Evolutionary conservation across 2,329 filamentous ascomycete species (phyloP), one percentile per base, ranked within the genome.

Genomic region (Pseudogymnoascus destructans): DNA sequence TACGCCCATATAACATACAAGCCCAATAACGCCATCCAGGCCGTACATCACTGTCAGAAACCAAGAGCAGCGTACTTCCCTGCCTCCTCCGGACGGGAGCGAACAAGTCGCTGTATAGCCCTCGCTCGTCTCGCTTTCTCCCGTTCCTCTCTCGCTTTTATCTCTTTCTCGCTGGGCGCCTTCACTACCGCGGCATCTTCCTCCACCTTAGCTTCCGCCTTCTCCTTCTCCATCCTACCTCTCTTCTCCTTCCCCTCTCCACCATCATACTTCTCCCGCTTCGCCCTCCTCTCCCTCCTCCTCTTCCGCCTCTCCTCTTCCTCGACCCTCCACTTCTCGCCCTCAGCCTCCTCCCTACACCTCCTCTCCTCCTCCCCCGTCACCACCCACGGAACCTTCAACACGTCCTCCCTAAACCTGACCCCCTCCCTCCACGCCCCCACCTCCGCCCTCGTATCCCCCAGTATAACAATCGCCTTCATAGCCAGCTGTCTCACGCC

Each of bases 381-480:
- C 27, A 85, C 63, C n/a, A 75, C 66, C 83, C 83, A 86, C 0
- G 79, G 76, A 59, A 67, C 70, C 2, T 69, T 67, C 11, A 86
- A 71, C 5, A 81, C 71, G 3, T 79, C 73, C 32, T 65, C 66
- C 33, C 74, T 73, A 64, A 85, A 83, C 27, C 68, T 68, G 15
- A 67, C 62, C 46, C 76, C 71, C 69, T 80, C 80, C 63, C 77
- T 73, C 82, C 82, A 86, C 7, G 83, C 78, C 6, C 66, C 68
- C 3, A 84, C 71, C 66, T 86, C 83, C 32, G 78, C 73, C 49
- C 75, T 74, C 0, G 81, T 85, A 46, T 75, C 74, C 21, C 66
- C 67, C 3, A 85, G 59, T 0, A 72, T 63, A n/a, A 67, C 65
- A 59, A 80, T 69, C 64, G 77, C 80, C 49, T 77, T 72, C 19